Conservation (phyloP, 345 rosid species). For the Eucalyptus erythrocorys region DNA sequence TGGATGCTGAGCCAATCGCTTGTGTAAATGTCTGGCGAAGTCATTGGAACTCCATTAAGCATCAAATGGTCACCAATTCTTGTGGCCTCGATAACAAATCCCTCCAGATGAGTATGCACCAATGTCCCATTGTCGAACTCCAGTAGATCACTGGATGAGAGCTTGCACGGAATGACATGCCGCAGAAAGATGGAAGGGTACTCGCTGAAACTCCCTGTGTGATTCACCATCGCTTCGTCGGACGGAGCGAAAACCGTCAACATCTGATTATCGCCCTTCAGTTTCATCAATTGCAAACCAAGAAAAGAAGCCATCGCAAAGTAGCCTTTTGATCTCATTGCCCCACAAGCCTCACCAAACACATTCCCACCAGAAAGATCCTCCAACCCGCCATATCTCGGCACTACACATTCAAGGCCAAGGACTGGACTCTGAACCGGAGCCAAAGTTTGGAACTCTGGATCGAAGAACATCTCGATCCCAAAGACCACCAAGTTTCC, state of each 20-base stretch:
- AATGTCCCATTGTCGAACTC: background rate
- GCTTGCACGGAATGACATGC: slow-evolving; percentile 19
- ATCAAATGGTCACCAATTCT: slow-evolving; percentile 1
- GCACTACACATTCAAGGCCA: background rate
- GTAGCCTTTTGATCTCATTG: slow-evolving; percentile 16
- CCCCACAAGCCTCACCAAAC: background rate
- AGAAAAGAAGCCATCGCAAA: slow-evolving; percentile 34
- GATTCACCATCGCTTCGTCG: slow-evolving; percentile 5
- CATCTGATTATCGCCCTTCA: background rate
- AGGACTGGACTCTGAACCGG: background rate
- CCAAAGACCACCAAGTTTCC: slow-evolving; percentile 22
- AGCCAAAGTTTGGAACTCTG: background rate
- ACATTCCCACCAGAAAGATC: background rate
- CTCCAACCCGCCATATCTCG: background rate
- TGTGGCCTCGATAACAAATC: slow-evolving; percentile 11
- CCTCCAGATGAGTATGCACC: slow-evolving; percentile 9
- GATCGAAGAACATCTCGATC: slow-evolving; percentile 15
- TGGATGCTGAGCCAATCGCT: slow-evolving; percentile 26
- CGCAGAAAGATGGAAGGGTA: slow-evolving; percentile 14
- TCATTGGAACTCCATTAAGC: slow-evolving; percentile 15
- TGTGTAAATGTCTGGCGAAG: slow-evolving; percentile 10
- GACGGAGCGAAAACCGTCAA: slow-evolving; percentile 25
- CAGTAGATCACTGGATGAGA: slow-evolving; percentile 16
- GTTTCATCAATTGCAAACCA: slow-evolving; percentile 12
- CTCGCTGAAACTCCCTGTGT: background rate